A percentile compares a stretch with the other conserved stretches of the same genome.
Evolutionary conservation across 108 stramenopile species (phyloP).

Genomic region (Cyclotella choctawhatcheeana): DNA sequence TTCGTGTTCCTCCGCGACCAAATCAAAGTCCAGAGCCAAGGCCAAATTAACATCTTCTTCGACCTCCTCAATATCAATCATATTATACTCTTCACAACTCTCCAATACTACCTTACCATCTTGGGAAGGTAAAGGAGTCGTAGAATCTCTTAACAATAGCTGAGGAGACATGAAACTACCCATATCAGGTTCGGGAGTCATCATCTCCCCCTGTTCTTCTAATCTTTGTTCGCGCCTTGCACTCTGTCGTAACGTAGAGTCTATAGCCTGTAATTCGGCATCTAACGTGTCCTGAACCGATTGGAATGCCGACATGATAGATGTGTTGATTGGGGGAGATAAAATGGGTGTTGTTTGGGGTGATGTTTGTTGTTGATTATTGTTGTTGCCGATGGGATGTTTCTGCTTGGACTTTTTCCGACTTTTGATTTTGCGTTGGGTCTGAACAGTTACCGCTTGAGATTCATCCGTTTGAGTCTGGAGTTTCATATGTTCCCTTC

Average conservation of each 20-base stretch:
- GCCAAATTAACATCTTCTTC: neutral
- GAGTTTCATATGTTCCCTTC: no score
- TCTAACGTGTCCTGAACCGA: slow-evolving; percentile 19
- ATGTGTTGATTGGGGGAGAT: no score
- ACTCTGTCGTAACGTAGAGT: neutral
- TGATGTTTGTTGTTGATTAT: no score
- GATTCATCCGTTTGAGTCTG: no score
- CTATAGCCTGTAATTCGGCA: slow-evolving; percentile 10
- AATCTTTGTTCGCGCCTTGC: neutral
- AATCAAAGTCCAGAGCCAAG: slow-evolving; percentile 15
- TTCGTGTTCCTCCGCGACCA: slow-evolving; percentile 6
- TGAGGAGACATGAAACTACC: no score
- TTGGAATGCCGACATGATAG: slow-evolving; percentile 18
- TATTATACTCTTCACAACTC: neutral
- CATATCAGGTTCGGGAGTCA: slow-evolving; percentile 10
- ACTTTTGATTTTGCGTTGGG: neutral
- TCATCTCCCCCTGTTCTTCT: slow-evolving; percentile 19
- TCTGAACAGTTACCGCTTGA: neutral
- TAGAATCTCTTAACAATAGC: no score
- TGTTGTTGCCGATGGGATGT: no score
- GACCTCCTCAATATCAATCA: neutral
- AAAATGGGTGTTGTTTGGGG: neutral
- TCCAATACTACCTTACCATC: neutral
- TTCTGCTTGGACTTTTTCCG: neutral
- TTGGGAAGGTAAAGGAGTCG: no score